Percentiles rank a stretch among this genome's conserved stretches.
These are phyloP conservation scores for Centella asiatica DNA, from an alignment of 129 eudicot species.

Conservation along the genomic window DNA sequence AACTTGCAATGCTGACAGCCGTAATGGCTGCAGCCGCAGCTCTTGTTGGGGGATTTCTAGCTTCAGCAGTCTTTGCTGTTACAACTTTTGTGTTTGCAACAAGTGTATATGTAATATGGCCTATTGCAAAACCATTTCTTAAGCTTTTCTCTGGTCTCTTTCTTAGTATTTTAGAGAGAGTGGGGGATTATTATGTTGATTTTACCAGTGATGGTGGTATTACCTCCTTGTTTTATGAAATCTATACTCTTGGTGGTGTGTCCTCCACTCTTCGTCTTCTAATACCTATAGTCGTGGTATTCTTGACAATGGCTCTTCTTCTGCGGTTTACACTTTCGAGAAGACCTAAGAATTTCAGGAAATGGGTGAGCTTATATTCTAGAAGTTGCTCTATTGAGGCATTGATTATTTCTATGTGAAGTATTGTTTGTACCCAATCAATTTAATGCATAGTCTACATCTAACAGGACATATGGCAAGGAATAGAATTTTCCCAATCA, in stretches of 20 bases:
- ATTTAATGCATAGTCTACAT: slow-evolving; percentile 3
- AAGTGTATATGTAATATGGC: slow-evolving; percentile 60
- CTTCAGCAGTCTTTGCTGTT: slow-evolving; percentile 64
- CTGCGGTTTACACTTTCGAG: slow-evolving; percentile 80
- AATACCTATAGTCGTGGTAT: slow-evolving; percentile 36
- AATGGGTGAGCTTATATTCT: slow-evolving; percentile 53
- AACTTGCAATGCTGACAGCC: slow-evolving; percentile 67
- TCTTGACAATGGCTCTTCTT: slow-evolving; percentile 52
- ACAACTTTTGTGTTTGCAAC: slow-evolving; percentile 54
- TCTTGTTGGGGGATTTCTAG: slow-evolving; percentile 64
- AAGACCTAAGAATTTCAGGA: slow-evolving; percentile 75
- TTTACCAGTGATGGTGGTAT: slow-evolving; percentile 44
- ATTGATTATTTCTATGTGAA: not conserved
- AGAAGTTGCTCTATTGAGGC: not conserved
- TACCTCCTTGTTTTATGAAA: slow-evolving; percentile 34
- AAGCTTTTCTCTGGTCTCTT: slow-evolving; percentile 38
- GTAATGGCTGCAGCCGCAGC: slow-evolving; percentile 65
- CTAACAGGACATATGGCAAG: slow-evolving; percentile 97
- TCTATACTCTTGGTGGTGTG: slow-evolving; percentile 44
- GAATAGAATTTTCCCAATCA: slow-evolving; percentile 88
- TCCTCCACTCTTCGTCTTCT: slow-evolving; percentile 34
- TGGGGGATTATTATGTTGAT: slow-evolving; percentile 46
- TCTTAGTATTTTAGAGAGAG: slow-evolving; percentile 32
- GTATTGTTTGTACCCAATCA: not conserved
- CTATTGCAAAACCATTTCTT: slow-evolving; percentile 39